Conservation (phyloP, 1,139 yeast species). For the Magnusiomyces clavatus region DNA sequence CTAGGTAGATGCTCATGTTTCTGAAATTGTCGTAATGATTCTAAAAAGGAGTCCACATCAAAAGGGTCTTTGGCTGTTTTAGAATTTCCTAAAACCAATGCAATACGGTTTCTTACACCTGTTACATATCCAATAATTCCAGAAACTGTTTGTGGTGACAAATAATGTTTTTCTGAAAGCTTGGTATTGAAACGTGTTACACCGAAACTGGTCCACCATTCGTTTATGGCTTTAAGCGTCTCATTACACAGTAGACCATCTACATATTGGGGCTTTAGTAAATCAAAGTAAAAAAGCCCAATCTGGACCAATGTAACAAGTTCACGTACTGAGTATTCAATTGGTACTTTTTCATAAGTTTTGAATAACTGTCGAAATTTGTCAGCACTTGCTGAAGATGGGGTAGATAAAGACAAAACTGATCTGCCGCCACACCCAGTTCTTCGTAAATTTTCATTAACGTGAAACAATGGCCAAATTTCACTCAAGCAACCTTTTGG, state of each 20-base stretch:
- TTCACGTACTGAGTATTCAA: conserved; percentile 64
- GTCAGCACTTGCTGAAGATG: conserved; percentile 73
- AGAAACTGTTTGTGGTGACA: conserved; percentile 62
- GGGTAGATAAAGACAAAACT: conserved; percentile 55
- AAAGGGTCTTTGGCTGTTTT: conserved; percentile 84
- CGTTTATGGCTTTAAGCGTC: conserved; percentile 61
- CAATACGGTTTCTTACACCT: conserved; percentile 58
- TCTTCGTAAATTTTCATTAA: conserved; percentile 70
- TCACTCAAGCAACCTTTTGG: conserved; percentile 48
- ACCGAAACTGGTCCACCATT: conserved; percentile 84
- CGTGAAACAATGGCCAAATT: conserved; percentile 50
- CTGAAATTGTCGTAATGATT: conserved; percentile 57
- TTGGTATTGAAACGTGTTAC: conserved; percentile 46
- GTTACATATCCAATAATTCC: conserved; percentile 60
- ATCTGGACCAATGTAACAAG: conserved; percentile 68
- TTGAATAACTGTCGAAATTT: conserved; percentile 74
- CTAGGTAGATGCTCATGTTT: conserved; percentile 54
- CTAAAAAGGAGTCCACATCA: conserved; percentile 59
- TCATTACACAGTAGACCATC: conserved; percentile 79
- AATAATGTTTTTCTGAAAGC: conserved; percentile 37
- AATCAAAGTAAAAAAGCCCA: conserved; percentile 67
- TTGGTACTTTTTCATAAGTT: conserved; percentile 45
- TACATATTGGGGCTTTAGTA: conserved; percentile 59
- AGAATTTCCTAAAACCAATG: conserved; percentile 53
- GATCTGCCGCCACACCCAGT: conserved; percentile 83